Conservation (phyloP, 345 rosid genomes). For the Luvunga scandens region DNA sequence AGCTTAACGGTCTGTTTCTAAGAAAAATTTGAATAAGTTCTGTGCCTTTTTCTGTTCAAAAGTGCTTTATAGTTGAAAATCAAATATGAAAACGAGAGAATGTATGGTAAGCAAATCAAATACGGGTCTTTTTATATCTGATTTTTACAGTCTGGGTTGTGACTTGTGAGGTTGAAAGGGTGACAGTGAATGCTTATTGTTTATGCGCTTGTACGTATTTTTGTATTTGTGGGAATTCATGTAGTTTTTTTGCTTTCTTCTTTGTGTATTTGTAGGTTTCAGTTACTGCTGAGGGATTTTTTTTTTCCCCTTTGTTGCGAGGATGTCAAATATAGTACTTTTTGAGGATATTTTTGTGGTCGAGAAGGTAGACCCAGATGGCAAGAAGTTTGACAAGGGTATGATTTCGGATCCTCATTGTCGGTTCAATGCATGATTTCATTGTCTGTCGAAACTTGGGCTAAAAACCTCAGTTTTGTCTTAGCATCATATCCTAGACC, state of each 20-base stretch:
- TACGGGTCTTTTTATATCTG: no score
- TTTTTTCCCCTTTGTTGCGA: not conserved
- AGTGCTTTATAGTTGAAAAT: not conserved
- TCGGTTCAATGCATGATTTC: not conserved
- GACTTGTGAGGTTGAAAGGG: not conserved
- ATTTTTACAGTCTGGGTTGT: no score
- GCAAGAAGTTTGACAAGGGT: slow-evolving; percentile 90
- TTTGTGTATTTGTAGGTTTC: not conserved
- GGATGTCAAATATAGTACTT: slow-evolving; percentile 22
- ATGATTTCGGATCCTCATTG: not conserved
- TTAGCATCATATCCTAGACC: not conserved
- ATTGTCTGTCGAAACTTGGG: not conserved
- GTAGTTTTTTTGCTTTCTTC: not conserved
- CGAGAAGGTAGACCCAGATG: slow-evolving; percentile 69
- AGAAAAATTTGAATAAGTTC: no score
- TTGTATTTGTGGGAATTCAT: not conserved
- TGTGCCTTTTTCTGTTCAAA: not conserved
- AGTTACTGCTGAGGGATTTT: not conserved
- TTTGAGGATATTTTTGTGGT: slow-evolving; percentile 79
- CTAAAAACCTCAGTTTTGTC: not conserved
- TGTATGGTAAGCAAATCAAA: no score
- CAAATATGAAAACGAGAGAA: no score
- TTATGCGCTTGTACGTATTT: not conserved
- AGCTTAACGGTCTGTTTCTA: not conserved
- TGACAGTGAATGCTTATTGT: not conserved